Evolutionary conservation across 257 asterid genomes (phyloP), one percentile per base, ranked within the genome.

Genomic region (Perilla frutescens): DNA sequence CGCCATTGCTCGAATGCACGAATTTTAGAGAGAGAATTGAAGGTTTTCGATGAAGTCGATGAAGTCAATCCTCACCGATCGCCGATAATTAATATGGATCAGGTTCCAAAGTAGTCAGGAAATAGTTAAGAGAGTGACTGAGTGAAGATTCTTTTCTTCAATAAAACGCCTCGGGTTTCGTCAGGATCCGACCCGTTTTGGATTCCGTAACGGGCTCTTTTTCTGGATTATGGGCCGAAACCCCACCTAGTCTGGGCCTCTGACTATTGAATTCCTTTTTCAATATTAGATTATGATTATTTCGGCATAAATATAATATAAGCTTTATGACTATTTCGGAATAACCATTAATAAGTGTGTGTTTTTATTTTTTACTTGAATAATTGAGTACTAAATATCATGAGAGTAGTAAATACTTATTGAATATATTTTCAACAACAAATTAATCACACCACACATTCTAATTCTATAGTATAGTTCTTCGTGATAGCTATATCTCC

Each of bases 91-190:
- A 15, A 9, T 12, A 50, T 20, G 31, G 68, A 34, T 60, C 13
- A 41, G 50, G 50, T 71, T 34, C 37, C 3, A 34, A 34, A 4
- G 15, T 48, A 31, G 54, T 15, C 9, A 31, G 41, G 8, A 32
- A 59, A 15, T 59, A 58, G 20, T 37, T 64, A 39, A 71, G 57
- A 66, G 51, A n/a, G 13, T 26, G 26, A 44, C 26, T 20, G 26
- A 20, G 26, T 20, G 64, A 71, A 65, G 78, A 75, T 76, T 37
- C 81, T 77, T 79, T 71, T 79, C 80, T 74, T 69, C 73, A 29
- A 20, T 15, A 54, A 41, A 56, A 55, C 77, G 79, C 58, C 59
- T 54, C 68, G 68, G 44, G 13, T 66, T 43, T 10, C n/a, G 45
- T 0, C 14, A 5, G 15, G 58, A 26, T n/a, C 71, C 13, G 61